A percentile compares a stretch with the other conserved stretches of the same genome.
Evolutionary conservation across 179 eudicot genomes (phyloP).

Genomic region (Corrigiola litoralis): DNA sequence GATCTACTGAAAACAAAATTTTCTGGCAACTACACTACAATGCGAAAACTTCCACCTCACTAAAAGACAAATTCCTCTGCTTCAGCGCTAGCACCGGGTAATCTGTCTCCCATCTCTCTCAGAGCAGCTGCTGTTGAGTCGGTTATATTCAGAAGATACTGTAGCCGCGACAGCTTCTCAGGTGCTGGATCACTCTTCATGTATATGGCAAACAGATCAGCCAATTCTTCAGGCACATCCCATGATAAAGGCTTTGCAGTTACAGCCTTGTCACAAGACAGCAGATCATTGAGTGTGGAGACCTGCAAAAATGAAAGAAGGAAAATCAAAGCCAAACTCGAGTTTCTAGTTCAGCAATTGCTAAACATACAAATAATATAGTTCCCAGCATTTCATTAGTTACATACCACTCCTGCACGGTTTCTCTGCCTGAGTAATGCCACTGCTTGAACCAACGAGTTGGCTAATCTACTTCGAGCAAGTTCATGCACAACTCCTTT

Average conservation of each 20-base stretch:
- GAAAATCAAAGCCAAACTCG: neutral
- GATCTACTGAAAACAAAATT: neutral
- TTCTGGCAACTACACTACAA: conserved; percentile 10
- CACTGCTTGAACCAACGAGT: conserved; percentile 79
- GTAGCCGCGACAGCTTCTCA: conserved; percentile 60
- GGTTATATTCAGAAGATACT: conserved; percentile 66
- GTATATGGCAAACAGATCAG: conserved; percentile 64
- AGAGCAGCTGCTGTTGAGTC: conserved; percentile 65
- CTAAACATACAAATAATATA: neutral
- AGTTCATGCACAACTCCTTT: conserved; percentile 67
- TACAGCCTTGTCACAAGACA: conserved; percentile 96
- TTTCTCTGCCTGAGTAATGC: conserved; percentile 83
- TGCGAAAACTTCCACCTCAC: conserved; percentile 6
- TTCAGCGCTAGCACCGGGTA: conserved; percentile 28
- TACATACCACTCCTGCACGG: conserved; percentile 66
- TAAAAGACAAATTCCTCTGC: conserved; percentile 74
- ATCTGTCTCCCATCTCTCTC: conserved; percentile 40
- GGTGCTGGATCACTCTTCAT: conserved; percentile 50
- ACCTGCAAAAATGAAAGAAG: conserved; percentile 36
- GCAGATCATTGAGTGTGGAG: conserved; percentile 69
- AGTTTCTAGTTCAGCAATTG: neutral
- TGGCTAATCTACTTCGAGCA: conserved; percentile 58
- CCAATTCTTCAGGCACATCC: conserved; percentile 75
- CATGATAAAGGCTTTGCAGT: conserved; percentile 76
- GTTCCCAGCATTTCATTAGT: neutral